A percentile compares a stretch with the other conserved stretches of the same genome.
Evolutionary conservation across 73 alveolate species (phyloP).

Genomic region (Paramecium caudatum): DNA sequence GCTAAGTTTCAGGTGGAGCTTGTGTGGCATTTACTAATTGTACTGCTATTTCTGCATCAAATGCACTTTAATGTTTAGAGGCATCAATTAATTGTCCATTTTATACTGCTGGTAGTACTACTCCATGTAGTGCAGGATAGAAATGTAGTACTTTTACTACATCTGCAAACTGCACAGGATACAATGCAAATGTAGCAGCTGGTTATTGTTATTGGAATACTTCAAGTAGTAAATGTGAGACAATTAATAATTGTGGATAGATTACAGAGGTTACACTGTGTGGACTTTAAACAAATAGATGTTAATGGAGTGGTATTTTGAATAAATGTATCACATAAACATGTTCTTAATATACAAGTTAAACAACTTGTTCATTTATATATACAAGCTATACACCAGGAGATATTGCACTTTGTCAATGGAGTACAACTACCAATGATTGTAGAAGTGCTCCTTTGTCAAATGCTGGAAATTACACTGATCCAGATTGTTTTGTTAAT

Average conservation of each 20-base stretch:
- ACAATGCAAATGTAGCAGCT: too few relatives aligned
- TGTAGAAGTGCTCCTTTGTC: background rate
- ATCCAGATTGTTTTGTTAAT: background rate
- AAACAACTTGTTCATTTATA: background rate
- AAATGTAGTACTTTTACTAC: too few relatives aligned
- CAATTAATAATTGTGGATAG: background rate
- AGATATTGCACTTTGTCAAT: background rate
- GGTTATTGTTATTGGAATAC: too few relatives aligned
- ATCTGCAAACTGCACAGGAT: too few relatives aligned
- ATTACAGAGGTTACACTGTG: background rate
- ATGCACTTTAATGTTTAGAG: too few relatives aligned
- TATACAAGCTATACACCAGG: background rate
- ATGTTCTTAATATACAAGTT: background rate
- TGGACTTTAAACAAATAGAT: background rate
- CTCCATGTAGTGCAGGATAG: too few relatives aligned
- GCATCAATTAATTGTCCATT: too few relatives aligned
- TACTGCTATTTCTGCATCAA: too few relatives aligned
- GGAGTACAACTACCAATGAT: background rate
- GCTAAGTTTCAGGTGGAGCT: too few relatives aligned
- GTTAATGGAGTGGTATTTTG: background rate
- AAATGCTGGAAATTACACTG: background rate
- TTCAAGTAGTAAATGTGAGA: too few relatives aligned
- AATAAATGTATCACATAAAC: background rate
- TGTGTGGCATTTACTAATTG: too few relatives aligned
- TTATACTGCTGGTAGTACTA: too few relatives aligned